Evolutionary conservation across 2,329 filamentous ascomycete species (phyloP), one percentile per base, ranked within the genome.

Genomic region (Fusarium hostae): DNA sequence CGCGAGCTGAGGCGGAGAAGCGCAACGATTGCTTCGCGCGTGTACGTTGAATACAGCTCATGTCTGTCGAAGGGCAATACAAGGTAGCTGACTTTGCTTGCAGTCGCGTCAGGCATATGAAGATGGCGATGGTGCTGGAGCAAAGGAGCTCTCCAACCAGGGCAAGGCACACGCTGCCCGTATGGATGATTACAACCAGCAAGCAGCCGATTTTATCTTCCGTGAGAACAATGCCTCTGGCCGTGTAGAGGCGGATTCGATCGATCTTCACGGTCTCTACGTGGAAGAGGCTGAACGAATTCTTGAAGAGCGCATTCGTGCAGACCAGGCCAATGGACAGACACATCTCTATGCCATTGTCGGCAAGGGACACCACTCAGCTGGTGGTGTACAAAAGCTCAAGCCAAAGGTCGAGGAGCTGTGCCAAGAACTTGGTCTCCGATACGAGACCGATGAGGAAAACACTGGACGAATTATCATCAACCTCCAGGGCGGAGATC

Each of bases 241-340:
- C 22, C 90, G 92, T 68, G 92, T 97, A 13, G 87, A 89, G 20
- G 85, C 86, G 43, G 95, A 98, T 82, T 94, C 92, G 12, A 95
- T 99, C 76, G 96, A 99, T 82, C 86, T 99, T 51, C 96, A 99
- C 81, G 96, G 96, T 5, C 92, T 97, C 79, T 98, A 92, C 77
- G 95, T 97, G 65, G 94, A 97, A 80, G 96, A 98, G 84, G 96
- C 96, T 9, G 94, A 97, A 84, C 89, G 94, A 71, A 96, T 98
- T 63, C 85, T 98, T 26, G 93, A 95, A 83, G 87, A 93, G 81
- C 88, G 96, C 73, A 97, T 99, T 78, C 89, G 89, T 73, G 91
- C 93, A 74, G 94, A 94, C 64, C 89, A 90, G 79, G 81, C 87
- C 58, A 87, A 89, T 39, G 93, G 93, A 1, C 92, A 97, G 83